Evolutionary conservation across 768 basidiomycete genomes (phyloP), one percentile per base, ranked within the genome.

Genomic region (Collybiopsis luxurians): DNA sequence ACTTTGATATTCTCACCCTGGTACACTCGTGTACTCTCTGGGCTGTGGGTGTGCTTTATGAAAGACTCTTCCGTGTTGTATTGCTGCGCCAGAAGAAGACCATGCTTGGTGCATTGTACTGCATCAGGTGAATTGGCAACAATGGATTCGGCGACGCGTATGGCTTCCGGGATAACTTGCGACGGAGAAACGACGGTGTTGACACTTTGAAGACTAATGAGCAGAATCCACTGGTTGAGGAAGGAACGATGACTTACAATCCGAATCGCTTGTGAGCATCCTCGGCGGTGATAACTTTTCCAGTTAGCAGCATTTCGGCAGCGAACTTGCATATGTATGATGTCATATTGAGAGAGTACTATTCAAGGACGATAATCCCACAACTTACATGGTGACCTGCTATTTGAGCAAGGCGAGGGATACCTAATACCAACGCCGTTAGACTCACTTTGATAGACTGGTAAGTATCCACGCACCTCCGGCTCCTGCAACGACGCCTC

Each of bases 51-150:
- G 53, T 84, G 83, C 0, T 71, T 71, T 7, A 70, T 45, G 3
- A 85, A 75, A 0, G 81, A 75, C 13, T 83, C 77, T 23, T 83
- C 78, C 42, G 83, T 69, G 39, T 78, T 77, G n/a, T 76, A 75
- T 40, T 75, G 71, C 59, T 85, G 79, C 1, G 80, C 72, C 2
- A 87, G 67, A 15, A 89, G 53, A 9, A 95, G 72, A 1, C 79
- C 87, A n/a, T 78, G 74, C 67, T 93, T 95, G 2, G 90, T 87
- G 45, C 81, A 78, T 61, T 89, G 87, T 1, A 93, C 85, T 0
- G 91, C 78, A 67, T 93, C 92, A 0, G 92, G 92, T 1, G 89
- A 91, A 62, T 89, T 89, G 23, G 66, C 64, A 15, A 70, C 70
- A 59, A 93, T 84, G 53, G 79, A 72, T 52, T 75, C 70, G 2